Conservation (phyloP, 176 grass and related monocot genomes). For the Musa acuminata region DNA sequence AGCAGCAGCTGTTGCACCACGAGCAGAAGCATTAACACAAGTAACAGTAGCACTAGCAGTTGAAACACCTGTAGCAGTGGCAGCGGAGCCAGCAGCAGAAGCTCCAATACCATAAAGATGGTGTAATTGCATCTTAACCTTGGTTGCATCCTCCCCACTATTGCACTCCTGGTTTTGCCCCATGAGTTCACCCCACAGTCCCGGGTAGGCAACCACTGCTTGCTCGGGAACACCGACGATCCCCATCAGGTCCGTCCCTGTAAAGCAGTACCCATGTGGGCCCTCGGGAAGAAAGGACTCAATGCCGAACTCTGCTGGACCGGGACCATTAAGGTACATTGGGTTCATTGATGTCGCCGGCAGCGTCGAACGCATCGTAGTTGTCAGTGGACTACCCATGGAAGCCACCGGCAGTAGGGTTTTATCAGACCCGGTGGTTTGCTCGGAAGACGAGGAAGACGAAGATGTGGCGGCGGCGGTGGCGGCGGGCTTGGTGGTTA, state of each 20-base stretch:
- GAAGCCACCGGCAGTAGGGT: conserved; percentile 7
- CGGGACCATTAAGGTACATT: conserved; percentile 21
- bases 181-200: conserved; percentile 17
- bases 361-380: conserved; percentile 3
- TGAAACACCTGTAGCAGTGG: conserved; percentile 9
- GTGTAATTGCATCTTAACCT: conserved; percentile 26
- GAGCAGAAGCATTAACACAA: conserved; percentile 15
- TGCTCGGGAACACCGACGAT: conserved; percentile 21
- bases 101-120: conserved; percentile 32
- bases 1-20: not conserved
- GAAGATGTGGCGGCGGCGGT: conserved; percentile 34
- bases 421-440: conserved; percentile 64
- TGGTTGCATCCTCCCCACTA: conserved; percentile 19
- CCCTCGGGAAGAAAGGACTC: conserved; percentile 36
- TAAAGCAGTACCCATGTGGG: conserved; percentile 37
- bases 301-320: not conserved
- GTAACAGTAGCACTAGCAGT: conserved; percentile 26
- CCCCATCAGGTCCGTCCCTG: conserved; percentile 36
- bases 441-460: conserved; percentile 70
- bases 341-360: conserved; percentile 26
- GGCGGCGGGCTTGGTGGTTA: not conserved
- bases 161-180: conserved; percentile 27
- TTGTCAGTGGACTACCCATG: conserved; percentile 7
- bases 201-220: conserved; percentile 10
- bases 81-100: conserved; percentile 16